Conservation (phyloP, 768 basidiomycete genomes). For the Suillus decipiens region DNA sequence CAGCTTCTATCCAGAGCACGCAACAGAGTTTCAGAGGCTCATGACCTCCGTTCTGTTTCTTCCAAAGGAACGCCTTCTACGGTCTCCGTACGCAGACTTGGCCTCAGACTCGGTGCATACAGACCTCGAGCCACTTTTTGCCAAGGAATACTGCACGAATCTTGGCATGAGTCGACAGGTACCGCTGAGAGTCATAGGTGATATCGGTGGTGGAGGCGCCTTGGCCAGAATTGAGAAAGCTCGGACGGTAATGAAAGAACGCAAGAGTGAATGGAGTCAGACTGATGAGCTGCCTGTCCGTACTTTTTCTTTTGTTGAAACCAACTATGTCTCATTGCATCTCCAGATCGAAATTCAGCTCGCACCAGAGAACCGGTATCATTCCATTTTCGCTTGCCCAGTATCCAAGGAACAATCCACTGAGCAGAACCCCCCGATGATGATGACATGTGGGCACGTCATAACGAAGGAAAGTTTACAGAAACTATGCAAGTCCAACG, state of each 20-base stretch:
- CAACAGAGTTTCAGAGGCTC: conserved; percentile 66
- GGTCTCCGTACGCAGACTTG: conserved; percentile 76
- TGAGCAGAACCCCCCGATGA: conserved; percentile 94
- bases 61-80: conserved; percentile 62
- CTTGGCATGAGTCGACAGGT: conserved; percentile 89
- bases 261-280: conserved; percentile 91
- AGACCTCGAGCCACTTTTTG: conserved; percentile 81
- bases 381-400: conserved; percentile 96
- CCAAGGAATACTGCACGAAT: conserved; percentile 85
- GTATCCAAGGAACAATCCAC: conserved; percentile 98
- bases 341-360: conserved; percentile 90
- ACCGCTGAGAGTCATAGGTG: conserved; percentile 85
- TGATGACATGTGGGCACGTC: conserved; percentile 96
- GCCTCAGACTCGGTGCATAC: conserved; percentile 70
- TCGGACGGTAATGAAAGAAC: conserved; percentile 88
- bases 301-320: conserved; percentile 3
- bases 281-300: conserved; percentile 84
- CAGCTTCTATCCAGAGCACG: conserved; percentile 63
- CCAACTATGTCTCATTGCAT: conserved; percentile 11
- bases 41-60: conserved; percentile 71
- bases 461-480: conserved; percentile 90
- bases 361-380: conserved; percentile 84
- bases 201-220: conserved; percentile 91
- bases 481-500: conserved; percentile 83
- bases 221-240: conserved; percentile 93